phyloP scores from a whole-genome alignment of 192 early-diverging fungal species.

The Umbelopsis vinacea region DNA sequence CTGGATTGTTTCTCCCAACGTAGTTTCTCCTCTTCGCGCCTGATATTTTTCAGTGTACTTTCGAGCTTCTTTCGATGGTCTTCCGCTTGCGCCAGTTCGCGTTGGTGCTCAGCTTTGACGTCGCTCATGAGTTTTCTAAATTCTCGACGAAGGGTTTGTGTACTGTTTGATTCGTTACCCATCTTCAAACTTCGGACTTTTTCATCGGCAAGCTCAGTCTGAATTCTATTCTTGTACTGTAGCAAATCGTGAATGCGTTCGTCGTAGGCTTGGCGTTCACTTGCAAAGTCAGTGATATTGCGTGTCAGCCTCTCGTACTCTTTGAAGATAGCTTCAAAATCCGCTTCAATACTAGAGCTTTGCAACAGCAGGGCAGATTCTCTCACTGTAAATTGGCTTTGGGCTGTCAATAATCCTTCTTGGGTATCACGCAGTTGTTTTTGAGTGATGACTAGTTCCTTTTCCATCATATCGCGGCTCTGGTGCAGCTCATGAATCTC shows the following conservation, averaged over 20 bases:
- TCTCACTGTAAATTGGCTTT: slow-evolving; percentile 26
- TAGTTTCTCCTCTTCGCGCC: slow-evolving; percentile 38
- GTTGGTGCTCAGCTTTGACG: slow-evolving; percentile 48
- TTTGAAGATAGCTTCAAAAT: slow-evolving; percentile 37
- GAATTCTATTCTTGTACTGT: slow-evolving; percentile 25
- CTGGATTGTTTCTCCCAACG: slow-evolving; percentile 36
- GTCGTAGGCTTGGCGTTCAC: slow-evolving; percentile 43
- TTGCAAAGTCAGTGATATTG: slow-evolving; percentile 46
- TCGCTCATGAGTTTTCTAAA: slow-evolving; percentile 56
- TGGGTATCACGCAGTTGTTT: slow-evolving; percentile 21
- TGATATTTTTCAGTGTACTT: slow-evolving; percentile 35
- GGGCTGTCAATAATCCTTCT: slow-evolving; percentile 15
- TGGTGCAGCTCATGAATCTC: not conserved
- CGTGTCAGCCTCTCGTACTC: slow-evolving; percentile 50
- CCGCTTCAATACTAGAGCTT: slow-evolving; percentile 35
- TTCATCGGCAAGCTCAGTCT: slow-evolving; percentile 42
- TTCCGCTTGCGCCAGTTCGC: slow-evolving; percentile 42
- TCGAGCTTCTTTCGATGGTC: slow-evolving; percentile 48
- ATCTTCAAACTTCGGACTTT: slow-evolving; percentile 34
- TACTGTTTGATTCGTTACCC: slow-evolving; percentile 26
- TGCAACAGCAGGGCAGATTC: slow-evolving; percentile 39
- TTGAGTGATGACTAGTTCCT: slow-evolving; percentile 14
- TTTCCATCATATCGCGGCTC: slow-evolving; percentile 3
- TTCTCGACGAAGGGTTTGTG: slow-evolving; percentile 52
- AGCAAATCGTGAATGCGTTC: slow-evolving; percentile 29